phyloP scores from a whole-genome alignment of 441 rosid genomes.

The Corymbia calophylla region DNA sequence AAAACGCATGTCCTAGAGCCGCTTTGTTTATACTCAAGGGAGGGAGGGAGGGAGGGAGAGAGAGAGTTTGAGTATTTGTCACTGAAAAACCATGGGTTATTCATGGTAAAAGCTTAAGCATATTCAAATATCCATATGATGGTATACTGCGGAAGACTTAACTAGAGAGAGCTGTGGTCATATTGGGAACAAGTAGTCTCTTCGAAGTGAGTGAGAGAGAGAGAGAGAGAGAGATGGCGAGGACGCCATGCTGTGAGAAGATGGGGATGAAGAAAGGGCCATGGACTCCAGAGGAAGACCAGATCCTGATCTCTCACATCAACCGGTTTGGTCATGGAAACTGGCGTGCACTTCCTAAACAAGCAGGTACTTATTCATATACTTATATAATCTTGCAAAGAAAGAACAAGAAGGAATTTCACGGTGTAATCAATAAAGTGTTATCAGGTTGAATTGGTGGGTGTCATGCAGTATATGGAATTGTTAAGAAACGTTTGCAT shows the following conservation, averaged over 20 bases:
- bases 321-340: conserved; percentile 26
- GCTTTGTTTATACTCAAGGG: not conserved
- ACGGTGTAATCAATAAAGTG: not conserved
- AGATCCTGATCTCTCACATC: conserved; percentile 19
- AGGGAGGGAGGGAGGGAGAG: not conserved
- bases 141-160: not conserved
- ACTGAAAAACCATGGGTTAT: not conserved
- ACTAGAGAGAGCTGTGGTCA: not conserved
- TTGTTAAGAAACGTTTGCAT: too few species aligned
- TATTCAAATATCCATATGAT: not conserved
- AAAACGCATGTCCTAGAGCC: not conserved
- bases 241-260: conserved; percentile 36
- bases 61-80: not conserved
- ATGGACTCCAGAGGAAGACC: conserved; percentile 45
- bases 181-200: not conserved
- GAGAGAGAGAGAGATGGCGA: conserved; percentile 14
- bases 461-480: not conserved
- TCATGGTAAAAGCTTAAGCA: not conserved
- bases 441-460: not conserved
- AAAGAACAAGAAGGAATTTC: not conserved
- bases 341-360: conserved; percentile 48
- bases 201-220: not conserved
- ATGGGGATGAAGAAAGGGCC: conserved; percentile 55
- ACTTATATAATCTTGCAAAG: not conserved
- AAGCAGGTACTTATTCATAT: conserved; percentile 20